phyloP scores from a whole-genome alignment of 129 eudicot species.

The Escallonia herrerae region DNA sequence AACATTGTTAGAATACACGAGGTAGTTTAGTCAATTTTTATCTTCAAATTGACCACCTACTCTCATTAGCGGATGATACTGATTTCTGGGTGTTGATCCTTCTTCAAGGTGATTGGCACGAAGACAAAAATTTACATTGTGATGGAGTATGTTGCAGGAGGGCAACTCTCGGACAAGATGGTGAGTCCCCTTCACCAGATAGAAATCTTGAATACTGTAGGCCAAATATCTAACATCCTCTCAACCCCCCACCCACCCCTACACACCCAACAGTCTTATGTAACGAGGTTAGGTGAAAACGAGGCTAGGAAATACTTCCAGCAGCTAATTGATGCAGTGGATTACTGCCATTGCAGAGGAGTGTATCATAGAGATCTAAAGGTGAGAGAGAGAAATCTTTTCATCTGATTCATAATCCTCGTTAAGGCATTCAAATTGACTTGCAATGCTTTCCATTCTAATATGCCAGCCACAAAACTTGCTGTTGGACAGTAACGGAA shows the following conservation, averaged over 20 bases:
- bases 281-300: conserved; percentile 7
- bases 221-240: no score
- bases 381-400: background rate
- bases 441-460: background rate
- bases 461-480: conserved; percentile 44
- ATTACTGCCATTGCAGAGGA: conserved; percentile 48
- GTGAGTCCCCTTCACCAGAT: conserved; percentile 8
- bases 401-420: background rate
- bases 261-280: conserved; percentile 6
- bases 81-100: background rate
- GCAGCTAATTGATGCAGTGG: conserved; percentile 35
- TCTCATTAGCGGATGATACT: background rate
- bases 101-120: conserved; percentile 28
- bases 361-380: conserved; percentile 48
- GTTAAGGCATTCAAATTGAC: background rate
- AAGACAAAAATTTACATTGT: conserved; percentile 34
- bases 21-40: conserved; percentile 9
- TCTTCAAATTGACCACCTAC: background rate
- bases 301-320: conserved; percentile 41
- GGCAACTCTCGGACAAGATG: conserved; percentile 33
- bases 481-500: conserved; percentile 40
- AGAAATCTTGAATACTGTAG: no score
- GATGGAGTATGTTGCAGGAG: conserved; percentile 33
- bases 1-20: conserved; percentile 29
- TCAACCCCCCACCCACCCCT: no score